Evolutionary conservation across 2,329 filamentous ascomycete genomes (phyloP).

Genomic region (Neodidymelliopsis sp.): DNA sequence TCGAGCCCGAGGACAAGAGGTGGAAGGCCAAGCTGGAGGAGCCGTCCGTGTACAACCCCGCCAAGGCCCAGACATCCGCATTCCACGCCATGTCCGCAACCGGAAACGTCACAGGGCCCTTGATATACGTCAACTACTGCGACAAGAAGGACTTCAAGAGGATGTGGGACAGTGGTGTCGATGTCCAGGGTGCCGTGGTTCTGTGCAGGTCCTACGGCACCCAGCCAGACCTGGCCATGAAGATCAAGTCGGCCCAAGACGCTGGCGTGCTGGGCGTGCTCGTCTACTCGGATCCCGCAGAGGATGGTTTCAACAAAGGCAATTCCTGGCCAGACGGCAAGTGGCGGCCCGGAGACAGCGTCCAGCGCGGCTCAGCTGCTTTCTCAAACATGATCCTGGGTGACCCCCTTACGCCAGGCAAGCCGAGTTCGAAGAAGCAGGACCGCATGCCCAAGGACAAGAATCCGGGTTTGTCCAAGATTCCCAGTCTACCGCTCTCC

Average conservation of each 20-base stretch:
- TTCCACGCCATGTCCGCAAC: constrained; percentile 92
- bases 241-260: constrained; percentile 88
- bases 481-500: constrained; percentile 87
- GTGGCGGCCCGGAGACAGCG: constrained; percentile 80
- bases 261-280: constrained; percentile 87
- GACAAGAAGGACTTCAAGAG: constrained; percentile 81
- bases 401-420: constrained; percentile 91
- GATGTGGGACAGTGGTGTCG: constrained; percentile 74
- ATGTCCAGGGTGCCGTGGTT: constrained; percentile 80
- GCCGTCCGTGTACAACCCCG: constrained; percentile 70
- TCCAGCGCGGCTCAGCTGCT: constrained; percentile 83
- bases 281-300: constrained; percentile 88
- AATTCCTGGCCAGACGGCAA: constrained; percentile 77
- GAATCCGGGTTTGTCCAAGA: constrained; percentile 76
- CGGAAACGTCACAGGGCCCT: constrained; percentile 82
- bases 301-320: constrained; percentile 81
- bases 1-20: constrained; percentile 70
- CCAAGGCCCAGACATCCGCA: constrained; percentile 68
- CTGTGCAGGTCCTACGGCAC: constrained; percentile 82
- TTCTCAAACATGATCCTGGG: constrained; percentile 84
- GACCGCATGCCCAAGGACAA: constrained; percentile 74
- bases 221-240: constrained; percentile 75
- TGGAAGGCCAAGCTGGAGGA: constrained; percentile 91
- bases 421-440: constrained; percentile 72
- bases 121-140: constrained; percentile 94